These are phyloP conservation scores for Epichloe uncinata DNA, from an alignment of 2,329 filamentous ascomycete species.

Conservation along the genomic window DNA sequence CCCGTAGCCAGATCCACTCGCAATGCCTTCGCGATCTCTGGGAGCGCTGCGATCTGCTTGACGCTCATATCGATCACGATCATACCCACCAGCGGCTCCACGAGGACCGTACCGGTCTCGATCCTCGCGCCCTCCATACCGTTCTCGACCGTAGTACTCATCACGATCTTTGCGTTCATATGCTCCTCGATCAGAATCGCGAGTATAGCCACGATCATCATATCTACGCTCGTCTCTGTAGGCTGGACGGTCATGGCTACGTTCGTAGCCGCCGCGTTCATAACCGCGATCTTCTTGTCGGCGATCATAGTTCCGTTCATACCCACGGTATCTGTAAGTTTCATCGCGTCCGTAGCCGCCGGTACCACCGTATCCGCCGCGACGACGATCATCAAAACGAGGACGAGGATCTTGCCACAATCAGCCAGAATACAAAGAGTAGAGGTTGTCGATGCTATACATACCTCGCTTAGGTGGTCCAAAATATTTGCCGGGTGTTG, in stretches of 20 bases:
- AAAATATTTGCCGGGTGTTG: slow-evolving; percentile 98
- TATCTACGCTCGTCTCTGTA: slow-evolving; percentile 29
- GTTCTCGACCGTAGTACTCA: slow-evolving; percentile 24
- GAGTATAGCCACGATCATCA: slow-evolving; percentile 34
- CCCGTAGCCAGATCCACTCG: slow-evolving; percentile 24
- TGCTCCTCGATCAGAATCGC: slow-evolving; percentile 44
- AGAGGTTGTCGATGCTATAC: slow-evolving; percentile 15
- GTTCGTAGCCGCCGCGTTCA: slow-evolving; percentile 31
- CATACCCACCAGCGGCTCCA: slow-evolving; percentile 29
- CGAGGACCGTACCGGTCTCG: slow-evolving; percentile 28
- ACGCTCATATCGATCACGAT: slow-evolving; percentile 36
- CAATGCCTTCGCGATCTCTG: slow-evolving; percentile 26
- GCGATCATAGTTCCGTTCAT: slow-evolving; percentile 29
- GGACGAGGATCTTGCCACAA: slow-evolving; percentile 23
- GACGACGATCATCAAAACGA: slow-evolving; percentile 48
- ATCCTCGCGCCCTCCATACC: slow-evolving; percentile 31
- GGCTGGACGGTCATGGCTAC: slow-evolving; percentile 27
- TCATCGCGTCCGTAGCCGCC: slow-evolving; percentile 38
- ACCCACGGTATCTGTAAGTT: slow-evolving; percentile 41
- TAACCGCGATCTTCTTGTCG: slow-evolving; percentile 32
- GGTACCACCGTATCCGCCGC: slow-evolving; percentile 42
- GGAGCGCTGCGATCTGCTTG: slow-evolving; percentile 26
- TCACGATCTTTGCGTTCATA: slow-evolving; percentile 37
- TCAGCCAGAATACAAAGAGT: neutral
- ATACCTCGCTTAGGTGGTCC: slow-evolving; percentile 93